Evolutionary conservation across 495 filamentous ascomycete genomes (phyloP), one percentile per base, ranked within the genome.

Genomic region (Penicillium coprophilum): DNA sequence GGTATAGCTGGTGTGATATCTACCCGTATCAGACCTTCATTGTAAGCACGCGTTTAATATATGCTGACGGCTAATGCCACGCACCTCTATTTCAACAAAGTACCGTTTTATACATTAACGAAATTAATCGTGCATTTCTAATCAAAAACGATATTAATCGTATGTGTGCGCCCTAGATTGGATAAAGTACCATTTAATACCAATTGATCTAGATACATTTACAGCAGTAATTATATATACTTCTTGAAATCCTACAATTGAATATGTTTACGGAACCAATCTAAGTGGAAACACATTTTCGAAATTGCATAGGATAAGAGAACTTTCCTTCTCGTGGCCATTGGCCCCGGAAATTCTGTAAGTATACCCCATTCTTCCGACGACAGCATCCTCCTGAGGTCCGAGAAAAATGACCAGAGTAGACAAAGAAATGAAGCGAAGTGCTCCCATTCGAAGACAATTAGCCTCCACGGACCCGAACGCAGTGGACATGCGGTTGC

Each of bases 401-500:
- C 73, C 73, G 66, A 72, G 66, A 72, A 70, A 71, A 55, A 55
- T 59, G 56, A 68, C 59, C 31, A 43, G 17, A 52, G 43, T 17
- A 68, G 46, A 55, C 52, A 57, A 61, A 68, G 56, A 70, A 68
- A 64, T 46, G 66, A 61, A 64, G 59, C 69, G 63, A 69, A 60
- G 60, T 63, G 66, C 62, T 67, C 60, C 70, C 62, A 58, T 67
- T 72, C 55, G 57, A 57, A 58, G 62, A 65, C 62, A 59, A 61
- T 67, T 56, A 66, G 62, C 65, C 69, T 73, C 70, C 67, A 65
- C 67, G 67, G 68, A 71, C 66, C 68, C 68, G 62, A 58, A 56
- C 62, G 59, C 60, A 71, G 68, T 72, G 65, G 66, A 70, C 62
- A 65, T 70, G 64, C 66, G 66, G 66, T 71, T 70, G 74, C 66